Evolutionary conservation across 1,284 basidiomycete species (phyloP).

Genomic region (Ustilago curta): DNA sequence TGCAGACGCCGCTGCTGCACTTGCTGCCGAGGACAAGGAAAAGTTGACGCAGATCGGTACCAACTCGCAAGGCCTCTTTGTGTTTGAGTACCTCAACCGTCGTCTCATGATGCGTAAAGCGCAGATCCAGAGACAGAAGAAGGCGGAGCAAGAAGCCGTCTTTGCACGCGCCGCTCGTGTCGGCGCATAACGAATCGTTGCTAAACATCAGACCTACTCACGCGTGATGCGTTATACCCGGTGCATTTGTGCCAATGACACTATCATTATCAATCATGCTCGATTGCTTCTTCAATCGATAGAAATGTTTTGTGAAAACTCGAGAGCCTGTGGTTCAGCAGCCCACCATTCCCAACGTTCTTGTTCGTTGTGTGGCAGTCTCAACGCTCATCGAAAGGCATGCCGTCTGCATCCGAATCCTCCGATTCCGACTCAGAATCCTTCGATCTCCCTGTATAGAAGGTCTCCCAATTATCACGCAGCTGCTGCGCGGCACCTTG

Average conservation of each 20-base stretch:
- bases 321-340: too few relatives aligned
- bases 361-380: not conserved
- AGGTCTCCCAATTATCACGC: slow-evolving; percentile 29
- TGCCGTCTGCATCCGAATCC: slow-evolving; percentile 5
- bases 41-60: slow-evolving; percentile 45
- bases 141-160: slow-evolving; percentile 55
- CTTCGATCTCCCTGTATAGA: slow-evolving; percentile 14
- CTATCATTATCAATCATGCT: not conserved
- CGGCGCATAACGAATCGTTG: slow-evolving; percentile 22
- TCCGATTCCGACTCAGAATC: slow-evolving; percentile 12
- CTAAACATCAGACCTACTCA: not conserved
- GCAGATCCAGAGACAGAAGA: slow-evolving; percentile 52
- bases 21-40: slow-evolving; percentile 39
- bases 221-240: slow-evolving; percentile 28
- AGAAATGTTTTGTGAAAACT: too few relatives aligned
- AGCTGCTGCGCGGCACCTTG: slow-evolving; percentile 32
- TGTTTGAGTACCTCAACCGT: slow-evolving; percentile 63
- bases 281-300: too few relatives aligned
- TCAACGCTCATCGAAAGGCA: not conserved
- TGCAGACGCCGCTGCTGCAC: not conserved
- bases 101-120: slow-evolving; percentile 62
- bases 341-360: too few relatives aligned
- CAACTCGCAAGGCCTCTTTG: slow-evolving; percentile 47
- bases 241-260: slow-evolving; percentile 4
- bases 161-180: slow-evolving; percentile 58